Evolutionary conservation across 176 grass and related monocot genomes (phyloP).

Genomic region (Lolium multiflorum): DNA sequence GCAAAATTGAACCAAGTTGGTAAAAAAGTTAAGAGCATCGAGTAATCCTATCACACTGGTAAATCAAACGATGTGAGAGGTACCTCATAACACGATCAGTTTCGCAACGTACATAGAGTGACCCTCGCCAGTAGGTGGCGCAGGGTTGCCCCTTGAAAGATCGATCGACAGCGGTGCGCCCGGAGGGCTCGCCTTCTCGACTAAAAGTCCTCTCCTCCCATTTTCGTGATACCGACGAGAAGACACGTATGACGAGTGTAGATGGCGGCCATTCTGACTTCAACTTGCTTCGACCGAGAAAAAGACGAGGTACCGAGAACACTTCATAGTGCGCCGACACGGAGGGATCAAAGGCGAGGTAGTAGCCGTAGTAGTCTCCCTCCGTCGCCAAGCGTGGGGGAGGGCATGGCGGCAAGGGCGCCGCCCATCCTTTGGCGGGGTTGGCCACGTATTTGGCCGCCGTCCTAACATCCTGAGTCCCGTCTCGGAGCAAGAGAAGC

Average conservation of each 20-base stretch:
- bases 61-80: not conserved
- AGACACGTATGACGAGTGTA: not conserved
- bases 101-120: not conserved
- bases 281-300: not conserved
- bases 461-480: too few species aligned
- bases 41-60: not conserved
- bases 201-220: not conserved
- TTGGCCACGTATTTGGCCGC: not conserved
- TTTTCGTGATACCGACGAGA: not conserved
- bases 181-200: not conserved
- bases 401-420: not conserved
- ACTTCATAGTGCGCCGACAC: not conserved
- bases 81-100: not conserved
- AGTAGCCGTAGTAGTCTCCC: not conserved
- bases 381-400: not conserved
- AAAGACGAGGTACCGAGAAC: not conserved
- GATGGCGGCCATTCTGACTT: not conserved
- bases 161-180: not conserved
- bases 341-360: not conserved
- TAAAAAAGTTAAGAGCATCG: not conserved
- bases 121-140: not conserved
- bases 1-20: not conserved
- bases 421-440: not conserved
- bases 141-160: not conserved
- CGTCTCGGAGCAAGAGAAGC: not conserved